A percentile compares a stretch with the other conserved stretches of the same genome.
These are phyloP conservation scores for Saksenaea vasiformis DNA, from an alignment of 371 early-diverging fungal genomes.

Conservation along the genomic window DNA sequence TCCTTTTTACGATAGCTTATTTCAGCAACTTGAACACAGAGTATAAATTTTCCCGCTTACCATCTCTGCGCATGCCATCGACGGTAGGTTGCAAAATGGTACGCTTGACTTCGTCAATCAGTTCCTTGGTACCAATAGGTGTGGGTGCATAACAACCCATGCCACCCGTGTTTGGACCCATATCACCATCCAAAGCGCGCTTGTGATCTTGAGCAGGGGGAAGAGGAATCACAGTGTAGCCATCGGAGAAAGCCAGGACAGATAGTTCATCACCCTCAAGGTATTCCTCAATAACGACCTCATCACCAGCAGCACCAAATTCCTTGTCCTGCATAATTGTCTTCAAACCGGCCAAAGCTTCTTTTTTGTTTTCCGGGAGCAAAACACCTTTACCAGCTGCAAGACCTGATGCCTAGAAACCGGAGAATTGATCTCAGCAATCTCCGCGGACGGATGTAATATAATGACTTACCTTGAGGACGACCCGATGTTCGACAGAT, in stretches of 20 bases:
- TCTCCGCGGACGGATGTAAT: neutral
- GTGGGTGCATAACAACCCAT: slow-evolving; percentile 99
- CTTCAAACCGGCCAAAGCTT: slow-evolving; percentile 85
- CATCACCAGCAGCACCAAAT: slow-evolving; percentile 89
- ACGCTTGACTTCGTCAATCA: slow-evolving; percentile 73
- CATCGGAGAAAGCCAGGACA: slow-evolving; percentile 93
- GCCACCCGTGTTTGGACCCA: slow-evolving; percentile 97
- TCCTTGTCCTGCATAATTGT: slow-evolving; percentile 86
- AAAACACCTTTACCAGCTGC: slow-evolving; percentile 98
- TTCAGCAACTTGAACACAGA: neutral
- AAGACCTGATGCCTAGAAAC: slow-evolving; percentile 85
- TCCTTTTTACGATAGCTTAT: slow-evolving; percentile 29
- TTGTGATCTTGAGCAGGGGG: slow-evolving; percentile 98
- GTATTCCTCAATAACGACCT: slow-evolving; percentile 95
- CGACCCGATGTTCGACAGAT: slow-evolving; percentile 64
- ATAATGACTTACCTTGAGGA: slow-evolving; percentile 63
- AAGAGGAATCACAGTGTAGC: slow-evolving; percentile 86
- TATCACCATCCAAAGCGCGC: slow-evolving; percentile 89
- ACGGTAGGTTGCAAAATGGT: slow-evolving; percentile 89
- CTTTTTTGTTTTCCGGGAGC: slow-evolving; percentile 83
- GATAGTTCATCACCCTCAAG: slow-evolving; percentile 92
- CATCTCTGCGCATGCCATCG: slow-evolving; percentile 95
- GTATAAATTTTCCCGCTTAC: slow-evolving; percentile 8
- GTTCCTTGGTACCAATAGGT: slow-evolving; percentile 80
- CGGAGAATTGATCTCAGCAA: neutral